These are phyloP conservation scores for Yamadazyma oceani DNA, from an alignment of 1,139 yeast species.

Conservation along the genomic window DNA sequence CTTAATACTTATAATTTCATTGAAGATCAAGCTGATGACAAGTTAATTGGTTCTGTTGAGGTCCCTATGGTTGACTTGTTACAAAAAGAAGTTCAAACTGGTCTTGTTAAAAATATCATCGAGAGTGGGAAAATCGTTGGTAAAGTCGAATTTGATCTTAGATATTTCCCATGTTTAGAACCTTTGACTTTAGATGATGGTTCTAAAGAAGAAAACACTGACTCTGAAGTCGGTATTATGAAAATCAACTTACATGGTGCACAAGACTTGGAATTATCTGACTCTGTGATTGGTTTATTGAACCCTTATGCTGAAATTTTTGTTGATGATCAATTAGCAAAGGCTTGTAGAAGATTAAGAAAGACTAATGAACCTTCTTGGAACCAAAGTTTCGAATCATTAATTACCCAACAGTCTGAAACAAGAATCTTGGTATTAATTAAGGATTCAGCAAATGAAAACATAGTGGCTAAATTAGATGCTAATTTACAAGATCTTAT, in stretches of 20 bases:
- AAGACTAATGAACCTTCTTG: constrained; percentile 71
- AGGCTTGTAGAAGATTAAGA: constrained; percentile 59
- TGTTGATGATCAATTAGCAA: constrained; percentile 54
- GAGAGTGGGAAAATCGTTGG: constrained; percentile 63
- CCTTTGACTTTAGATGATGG: constrained; percentile 52
- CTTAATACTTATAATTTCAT: constrained; percentile 54
- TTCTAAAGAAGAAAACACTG: constrained; percentile 47
- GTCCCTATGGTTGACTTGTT: constrained; percentile 59
- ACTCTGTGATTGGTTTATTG: constrained; percentile 66
- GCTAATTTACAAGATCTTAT: constrained; percentile 56
- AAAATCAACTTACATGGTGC: constrained; percentile 74
- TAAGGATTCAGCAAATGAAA: constrained; percentile 53
- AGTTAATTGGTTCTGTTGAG: constrained; percentile 54
- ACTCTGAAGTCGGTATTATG: constrained; percentile 68
- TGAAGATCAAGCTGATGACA: constrained; percentile 53
- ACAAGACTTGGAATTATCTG: constrained; percentile 61
- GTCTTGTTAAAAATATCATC: constrained; percentile 34
- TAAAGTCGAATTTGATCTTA: constrained; percentile 56
- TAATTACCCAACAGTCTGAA: constrained; percentile 58
- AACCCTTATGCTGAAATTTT: constrained; percentile 71
- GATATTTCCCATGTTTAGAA: constrained; percentile 60
- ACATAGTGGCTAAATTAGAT: constrained; percentile 53
- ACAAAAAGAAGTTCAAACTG: constrained; percentile 47
- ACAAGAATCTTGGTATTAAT: constrained; percentile 55
- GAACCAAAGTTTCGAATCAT: constrained; percentile 61